A percentile compares a stretch with the other conserved stretches of the same genome.
These are phyloP conservation scores for Allium sativum DNA, from an alignment of 106 monocot species.

Conservation along the genomic window DNA sequence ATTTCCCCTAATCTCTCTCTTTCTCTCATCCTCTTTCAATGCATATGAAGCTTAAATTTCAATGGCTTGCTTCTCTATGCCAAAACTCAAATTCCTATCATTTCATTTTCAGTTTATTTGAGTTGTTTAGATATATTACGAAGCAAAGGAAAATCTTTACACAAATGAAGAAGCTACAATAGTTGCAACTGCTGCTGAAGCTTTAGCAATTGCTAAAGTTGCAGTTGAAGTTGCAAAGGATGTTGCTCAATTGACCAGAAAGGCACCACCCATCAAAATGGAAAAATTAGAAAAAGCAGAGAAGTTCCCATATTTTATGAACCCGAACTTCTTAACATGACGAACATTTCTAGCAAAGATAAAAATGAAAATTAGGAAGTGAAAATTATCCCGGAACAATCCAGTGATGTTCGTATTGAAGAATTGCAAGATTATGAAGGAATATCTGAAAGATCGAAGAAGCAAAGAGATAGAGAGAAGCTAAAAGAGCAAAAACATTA, in stretches of 20 bases:
- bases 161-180: slow-evolving; percentile 54
- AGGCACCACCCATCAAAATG: slow-evolving; percentile 12
- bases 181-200: slow-evolving; percentile 72
- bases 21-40: too few relatives aligned
- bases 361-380: slow-evolving; percentile 4
- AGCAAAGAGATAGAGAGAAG: slow-evolving; percentile 70
- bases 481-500: slow-evolving; percentile 51
- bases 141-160: slow-evolving; percentile 30
- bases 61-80: too few relatives aligned
- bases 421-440: slow-evolving; percentile 6
- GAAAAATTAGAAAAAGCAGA: slow-evolving; percentile 22
- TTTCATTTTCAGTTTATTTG: too few relatives aligned
- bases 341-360: background rate
- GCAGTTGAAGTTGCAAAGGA: slow-evolving; percentile 79
- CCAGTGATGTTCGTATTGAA: slow-evolving; percentile 9
- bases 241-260: slow-evolving; percentile 45
- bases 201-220: slow-evolving; percentile 81
- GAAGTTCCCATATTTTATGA: slow-evolving; percentile 8
- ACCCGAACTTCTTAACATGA: background rate
- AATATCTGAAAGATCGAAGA: slow-evolving; percentile 56
- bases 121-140: slow-evolving; percentile 22
- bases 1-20: too few relatives aligned
- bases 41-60: too few relatives aligned
- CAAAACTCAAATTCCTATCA: too few relatives aligned
- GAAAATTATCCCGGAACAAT: background rate